Conservation (phyloP, 805 yeast genomes). For the Ogataea methanolica region DNA sequence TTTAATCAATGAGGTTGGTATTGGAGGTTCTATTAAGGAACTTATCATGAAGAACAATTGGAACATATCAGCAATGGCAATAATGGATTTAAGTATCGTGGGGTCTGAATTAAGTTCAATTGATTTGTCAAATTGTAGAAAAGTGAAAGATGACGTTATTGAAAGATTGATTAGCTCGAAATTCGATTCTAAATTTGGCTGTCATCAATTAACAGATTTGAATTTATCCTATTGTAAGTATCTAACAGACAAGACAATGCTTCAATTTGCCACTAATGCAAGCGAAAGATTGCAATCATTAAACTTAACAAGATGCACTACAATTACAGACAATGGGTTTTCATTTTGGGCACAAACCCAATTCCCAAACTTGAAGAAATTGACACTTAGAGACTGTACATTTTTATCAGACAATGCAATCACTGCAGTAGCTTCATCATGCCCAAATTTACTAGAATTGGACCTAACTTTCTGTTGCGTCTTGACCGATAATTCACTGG, state of each 20-base stretch:
- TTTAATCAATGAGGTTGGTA: slow-evolving; percentile 67
- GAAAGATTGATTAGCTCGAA: slow-evolving; percentile 63
- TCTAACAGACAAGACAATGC: slow-evolving; percentile 64
- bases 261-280: slow-evolving; percentile 57
- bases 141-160: slow-evolving; percentile 66
- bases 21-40: slow-evolving; percentile 50
- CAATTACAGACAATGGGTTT: slow-evolving; percentile 73
- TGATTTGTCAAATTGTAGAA: slow-evolving; percentile 69
- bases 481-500: slow-evolving; percentile 62
- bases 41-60: slow-evolving; percentile 66
- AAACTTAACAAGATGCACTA: slow-evolving; percentile 70
- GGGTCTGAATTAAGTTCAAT: slow-evolving; percentile 55
- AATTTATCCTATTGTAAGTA: slow-evolving; percentile 73
- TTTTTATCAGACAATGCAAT: slow-evolving; percentile 65
- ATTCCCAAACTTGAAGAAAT: slow-evolving; percentile 47
- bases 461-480: slow-evolving; percentile 76
- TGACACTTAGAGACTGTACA: slow-evolving; percentile 68
- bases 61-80: slow-evolving; percentile 78
- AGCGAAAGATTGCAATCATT: slow-evolving; percentile 48
- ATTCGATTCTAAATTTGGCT: slow-evolving; percentile 38
- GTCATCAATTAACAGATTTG: slow-evolving; percentile 49
- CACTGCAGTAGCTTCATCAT: slow-evolving; percentile 55
- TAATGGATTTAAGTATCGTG: slow-evolving; percentile 69
- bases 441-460: slow-evolving; percentile 50
- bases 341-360: slow-evolving; percentile 55